Percentiles rank a stretch among this genome's conserved stretches.
phyloP scores from a whole-genome alignment of 768 basidiomycete genomes.

The Tricholomella constricta region DNA sequence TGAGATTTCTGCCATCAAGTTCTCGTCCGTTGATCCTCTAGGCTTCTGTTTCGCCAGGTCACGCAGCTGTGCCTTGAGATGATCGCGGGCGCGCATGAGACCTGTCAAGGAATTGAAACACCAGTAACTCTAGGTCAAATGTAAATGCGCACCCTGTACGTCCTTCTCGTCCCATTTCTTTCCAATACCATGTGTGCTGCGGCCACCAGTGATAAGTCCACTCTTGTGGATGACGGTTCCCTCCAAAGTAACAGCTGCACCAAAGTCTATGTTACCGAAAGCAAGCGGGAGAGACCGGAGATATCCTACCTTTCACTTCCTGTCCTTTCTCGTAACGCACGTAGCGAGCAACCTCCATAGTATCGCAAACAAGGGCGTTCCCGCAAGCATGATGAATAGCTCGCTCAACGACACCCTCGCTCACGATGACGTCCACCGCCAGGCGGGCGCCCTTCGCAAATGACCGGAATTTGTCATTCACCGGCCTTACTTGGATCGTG shows the following conservation, averaged over 20 bases:
- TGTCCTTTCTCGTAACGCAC: constrained; percentile 94
- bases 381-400: constrained; percentile 98
- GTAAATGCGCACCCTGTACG: constrained; percentile 62
- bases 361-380: constrained; percentile 92
- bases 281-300: not conserved
- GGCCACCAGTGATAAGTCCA: constrained; percentile 95
- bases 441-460: constrained; percentile 87
- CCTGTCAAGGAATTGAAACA: constrained; percentile 26
- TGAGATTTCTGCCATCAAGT: constrained; percentile 71
- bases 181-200: constrained; percentile 69
- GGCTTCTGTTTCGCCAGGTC: constrained; percentile 87
- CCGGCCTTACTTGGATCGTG: constrained; percentile 90
- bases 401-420: constrained; percentile 82
- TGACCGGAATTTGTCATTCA: constrained; percentile 92
- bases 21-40: constrained; percentile 82
- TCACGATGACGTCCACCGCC: constrained; percentile 84
- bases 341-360: constrained; percentile 88
- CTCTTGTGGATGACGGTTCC: constrained; percentile 98
- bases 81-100: constrained; percentile 62
- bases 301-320: constrained; percentile 88
- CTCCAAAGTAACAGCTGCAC: constrained; percentile 90
- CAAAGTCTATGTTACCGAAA: not conserved
- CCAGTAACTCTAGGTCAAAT: not conserved
- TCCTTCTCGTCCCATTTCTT: constrained; percentile 97
- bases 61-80: constrained; percentile 69